phyloP scores from a whole-genome alignment of 257 asterid species.

The Fraxinus anomala region DNA sequence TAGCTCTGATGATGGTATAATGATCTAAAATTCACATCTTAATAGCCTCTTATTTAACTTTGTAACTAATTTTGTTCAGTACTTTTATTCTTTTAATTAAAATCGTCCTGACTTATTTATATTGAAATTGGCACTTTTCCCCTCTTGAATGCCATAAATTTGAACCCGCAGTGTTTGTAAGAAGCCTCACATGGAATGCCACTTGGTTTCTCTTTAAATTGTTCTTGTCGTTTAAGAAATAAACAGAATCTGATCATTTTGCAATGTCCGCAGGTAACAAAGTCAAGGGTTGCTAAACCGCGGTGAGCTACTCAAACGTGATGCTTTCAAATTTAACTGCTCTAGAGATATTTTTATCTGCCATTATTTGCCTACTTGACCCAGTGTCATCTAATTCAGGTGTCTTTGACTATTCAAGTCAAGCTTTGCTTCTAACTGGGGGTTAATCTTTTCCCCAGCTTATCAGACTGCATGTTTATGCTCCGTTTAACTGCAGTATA shows the following conservation, averaged over 20 bases:
- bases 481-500: neutral
- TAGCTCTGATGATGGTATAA: neutral
- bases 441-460: neutral
- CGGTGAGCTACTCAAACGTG: conserved; percentile 49
- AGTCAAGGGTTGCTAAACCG: conserved; percentile 53
- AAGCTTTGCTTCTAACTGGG: neutral
- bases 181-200: conserved; percentile 20
- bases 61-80: neutral
- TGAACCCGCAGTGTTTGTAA: neutral
- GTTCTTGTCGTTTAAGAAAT: conserved; percentile 8
- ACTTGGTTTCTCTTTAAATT: neutral
- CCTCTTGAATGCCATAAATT: neutral
- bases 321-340: neutral
- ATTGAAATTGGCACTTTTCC: conserved; percentile 5
- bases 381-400: neutral
- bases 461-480: neutral
- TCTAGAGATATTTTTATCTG: conserved; percentile 10
- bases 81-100: neutral
- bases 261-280: conserved; percentile 54
- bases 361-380: neutral
- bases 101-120: neutral
- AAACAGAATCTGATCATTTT: conserved; percentile 31
- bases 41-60: neutral
- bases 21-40: neutral
- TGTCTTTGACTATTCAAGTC: neutral